phyloP scores from a whole-genome alignment of 2,329 filamentous ascomycete genomes.

The Xylariaceae sp. region DNA sequence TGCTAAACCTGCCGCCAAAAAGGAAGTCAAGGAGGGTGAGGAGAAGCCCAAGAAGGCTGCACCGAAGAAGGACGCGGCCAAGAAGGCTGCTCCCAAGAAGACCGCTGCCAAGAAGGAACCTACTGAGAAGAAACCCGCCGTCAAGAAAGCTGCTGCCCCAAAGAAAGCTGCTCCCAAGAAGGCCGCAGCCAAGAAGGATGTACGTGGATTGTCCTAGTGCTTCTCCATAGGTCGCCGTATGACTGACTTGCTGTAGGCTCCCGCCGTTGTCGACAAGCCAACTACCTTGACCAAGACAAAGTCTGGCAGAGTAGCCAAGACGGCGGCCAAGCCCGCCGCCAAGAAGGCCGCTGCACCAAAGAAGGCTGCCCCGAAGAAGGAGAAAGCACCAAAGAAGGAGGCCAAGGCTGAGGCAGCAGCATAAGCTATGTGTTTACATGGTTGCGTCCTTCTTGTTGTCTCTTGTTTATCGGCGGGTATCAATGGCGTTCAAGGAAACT shows the following conservation, averaged over 20 bases:
- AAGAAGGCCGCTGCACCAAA: conserved; percentile 46
- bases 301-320: conserved; percentile 80
- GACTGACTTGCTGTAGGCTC: conserved; percentile 44
- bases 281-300: conserved; percentile 62
- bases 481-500: conserved; percentile 34
- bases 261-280: conserved; percentile 39
- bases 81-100: conserved; percentile 40
- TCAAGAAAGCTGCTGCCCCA: conserved; percentile 50
- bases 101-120: conserved; percentile 41
- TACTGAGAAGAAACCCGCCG: conserved; percentile 74
- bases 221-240: not conserved
- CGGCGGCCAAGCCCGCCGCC: conserved; percentile 47
- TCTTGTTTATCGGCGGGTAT: conserved; percentile 26
- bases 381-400: conserved; percentile 43
- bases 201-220: conserved; percentile 16
- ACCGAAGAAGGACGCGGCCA: conserved; percentile 36
- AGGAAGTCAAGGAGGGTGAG: conserved; percentile 14
- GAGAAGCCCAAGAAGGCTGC: conserved; percentile 27
- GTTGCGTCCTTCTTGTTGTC: conserved; percentile 36
- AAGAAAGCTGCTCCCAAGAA: conserved; percentile 45
- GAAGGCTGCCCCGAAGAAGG: conserved; percentile 38
- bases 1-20: conserved; percentile 28
- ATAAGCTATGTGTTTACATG: conserved; percentile 19
- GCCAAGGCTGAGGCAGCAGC: conserved; percentile 30
- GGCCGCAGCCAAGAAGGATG: conserved; percentile 39